These are phyloP conservation scores for Penicillium sp. DNA, from an alignment of 2,329 filamentous ascomycete species.

Conservation along the genomic window DNA sequence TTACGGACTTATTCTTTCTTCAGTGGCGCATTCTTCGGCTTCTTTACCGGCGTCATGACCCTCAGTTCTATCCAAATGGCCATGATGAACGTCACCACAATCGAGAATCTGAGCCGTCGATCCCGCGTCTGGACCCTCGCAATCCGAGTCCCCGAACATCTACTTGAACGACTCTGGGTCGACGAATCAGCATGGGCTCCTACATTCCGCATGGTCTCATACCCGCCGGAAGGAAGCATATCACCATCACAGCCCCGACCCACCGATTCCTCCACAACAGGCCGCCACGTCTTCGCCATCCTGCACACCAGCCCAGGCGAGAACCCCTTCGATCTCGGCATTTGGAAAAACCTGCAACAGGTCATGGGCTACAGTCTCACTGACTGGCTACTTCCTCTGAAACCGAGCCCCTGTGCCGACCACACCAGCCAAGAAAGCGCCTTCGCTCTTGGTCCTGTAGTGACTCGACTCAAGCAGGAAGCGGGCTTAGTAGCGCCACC, in stretches of 20 bases:
- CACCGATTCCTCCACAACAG: conserved; percentile 45
- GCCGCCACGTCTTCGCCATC: conserved; percentile 73
- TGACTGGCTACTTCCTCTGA: conserved; percentile 81
- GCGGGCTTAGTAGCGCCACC: conserved; percentile 35
- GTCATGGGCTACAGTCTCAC: conserved; percentile 72
- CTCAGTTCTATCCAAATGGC: conserved; percentile 69
- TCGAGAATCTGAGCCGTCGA: conserved; percentile 70
- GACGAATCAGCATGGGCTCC: conserved; percentile 36
- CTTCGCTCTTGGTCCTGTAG: conserved; percentile 65
- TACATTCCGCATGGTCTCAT: conserved; percentile 42
- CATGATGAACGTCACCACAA: conserved; percentile 74
- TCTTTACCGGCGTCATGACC: conserved; percentile 81
- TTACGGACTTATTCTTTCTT: conserved; percentile 6
- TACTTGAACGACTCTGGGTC: conserved; percentile 33
- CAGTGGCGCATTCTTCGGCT: conserved; percentile 66
- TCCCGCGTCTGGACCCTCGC: conserved; percentile 71
- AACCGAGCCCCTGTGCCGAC: conserved; percentile 69
- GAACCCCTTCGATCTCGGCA: conserved; percentile 82
- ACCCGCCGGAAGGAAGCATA: conserved; percentile 36
- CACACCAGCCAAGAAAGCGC: conserved; percentile 67
- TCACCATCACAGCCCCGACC: conserved; percentile 16
- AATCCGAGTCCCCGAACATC: conserved; percentile 62
- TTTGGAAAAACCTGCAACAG: conserved; percentile 68
- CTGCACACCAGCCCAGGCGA: conserved; percentile 70
- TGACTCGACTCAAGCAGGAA: conserved; percentile 56